phyloP scores from a whole-genome alignment of 2,329 filamentous ascomycete species.

The Hypomyces rosellus region DNA sequence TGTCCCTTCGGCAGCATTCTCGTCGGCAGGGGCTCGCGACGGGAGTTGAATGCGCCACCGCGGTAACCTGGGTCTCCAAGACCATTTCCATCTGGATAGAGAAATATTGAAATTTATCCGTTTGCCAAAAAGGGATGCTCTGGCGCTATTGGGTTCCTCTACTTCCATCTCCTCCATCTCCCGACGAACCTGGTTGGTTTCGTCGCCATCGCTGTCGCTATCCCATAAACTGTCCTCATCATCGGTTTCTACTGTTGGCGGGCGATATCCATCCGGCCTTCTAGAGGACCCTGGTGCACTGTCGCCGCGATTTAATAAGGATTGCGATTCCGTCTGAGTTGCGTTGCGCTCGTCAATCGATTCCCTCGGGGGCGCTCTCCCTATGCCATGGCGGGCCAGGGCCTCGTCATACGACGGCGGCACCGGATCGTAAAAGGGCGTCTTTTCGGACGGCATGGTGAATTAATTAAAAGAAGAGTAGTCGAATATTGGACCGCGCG shows the following conservation, averaged over 20 bases:
- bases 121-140: constrained; percentile 47
- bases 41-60: constrained; percentile 45
- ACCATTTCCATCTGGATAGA: constrained; percentile 49
- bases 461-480: neutral
- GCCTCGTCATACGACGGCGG: constrained; percentile 39
- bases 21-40: constrained; percentile 26
- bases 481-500: neutral
- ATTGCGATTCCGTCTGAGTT: constrained; percentile 70
- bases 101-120: constrained; percentile 47
- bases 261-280: constrained; percentile 58
- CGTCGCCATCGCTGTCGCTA: constrained; percentile 39
- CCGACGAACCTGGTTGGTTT: constrained; percentile 63
- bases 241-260: constrained; percentile 74
- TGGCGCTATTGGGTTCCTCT: constrained; percentile 54
- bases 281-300: constrained; percentile 31
- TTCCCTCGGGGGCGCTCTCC: constrained; percentile 26
- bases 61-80: constrained; percentile 48
- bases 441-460: constrained; percentile 33
- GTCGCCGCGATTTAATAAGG: constrained; percentile 56
- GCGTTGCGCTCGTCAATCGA: constrained; percentile 52
- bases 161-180: constrained; percentile 89
- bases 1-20: constrained; percentile 13
- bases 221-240: constrained; percentile 55
- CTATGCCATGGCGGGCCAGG: constrained; percentile 28
- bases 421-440: constrained; percentile 37